Evolutionary conservation across 2,329 filamentous ascomycete species (phyloP), one percentile per base, ranked within the genome.

Genomic region (Penicillium hesseltinei): DNA sequence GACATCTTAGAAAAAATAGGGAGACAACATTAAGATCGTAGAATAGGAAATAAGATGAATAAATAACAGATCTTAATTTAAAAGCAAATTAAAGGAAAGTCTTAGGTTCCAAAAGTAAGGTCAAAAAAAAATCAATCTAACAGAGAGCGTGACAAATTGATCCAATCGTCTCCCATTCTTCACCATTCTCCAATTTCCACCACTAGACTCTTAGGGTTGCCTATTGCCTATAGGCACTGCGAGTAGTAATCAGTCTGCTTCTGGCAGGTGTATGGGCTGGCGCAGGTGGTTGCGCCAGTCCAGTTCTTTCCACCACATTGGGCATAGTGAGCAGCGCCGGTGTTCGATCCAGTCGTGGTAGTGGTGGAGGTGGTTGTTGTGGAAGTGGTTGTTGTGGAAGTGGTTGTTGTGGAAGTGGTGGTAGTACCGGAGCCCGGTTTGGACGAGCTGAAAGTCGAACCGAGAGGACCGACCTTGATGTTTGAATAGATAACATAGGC

Each of bases 381-480:
- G 25, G 25, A 27, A 29, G 27, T 61, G 3, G 58, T 59, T 3
- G 51, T 59, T 3, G 51, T 57, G 13, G 62, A 56, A 7, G 56
- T 56, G 29, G 47, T 48, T 4, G 21, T 49, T 21, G 46, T 49
- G 1, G 54, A 54, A 11, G 42, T 54, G 40, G 58, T 57, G 39
- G 58, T 60, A n/a, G 55, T 52, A 23, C 58, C 31, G n/a, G 54
- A 52, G n/a, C 58, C 39, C 17, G 49, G 44, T 42, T 21, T 36
- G 11, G 27, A 39, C 5, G 60, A 57, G 29, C 25, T 58, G 58
- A 63, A 83, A 66, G 83, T 85, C 50, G 80, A 82, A 68, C 78
- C 78, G 66, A 85, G 80, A 56, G 81, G 77, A 43, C 82, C 83
- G 64, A 82, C 80, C 73, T 79, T 80, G 78, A 85, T 84, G 77